Percentiles rank a stretch among this genome's conserved stretches.
Conservation (phyloP, 2,329 filamentous ascomycete species). For the Aspergillus eucalypticola region DNA sequence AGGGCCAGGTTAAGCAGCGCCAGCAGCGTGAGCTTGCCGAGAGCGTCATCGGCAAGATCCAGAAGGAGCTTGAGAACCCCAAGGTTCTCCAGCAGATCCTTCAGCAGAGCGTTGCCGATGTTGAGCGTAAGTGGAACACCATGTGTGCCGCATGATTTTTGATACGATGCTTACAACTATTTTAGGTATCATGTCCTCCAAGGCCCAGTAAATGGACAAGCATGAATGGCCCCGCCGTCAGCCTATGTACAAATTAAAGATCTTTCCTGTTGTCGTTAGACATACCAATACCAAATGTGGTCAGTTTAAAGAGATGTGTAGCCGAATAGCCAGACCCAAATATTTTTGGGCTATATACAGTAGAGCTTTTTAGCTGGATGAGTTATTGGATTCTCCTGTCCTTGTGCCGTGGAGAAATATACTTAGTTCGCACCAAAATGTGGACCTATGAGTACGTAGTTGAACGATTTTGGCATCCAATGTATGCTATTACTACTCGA, state of each 20-base stretch:
- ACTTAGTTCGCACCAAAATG: no score
- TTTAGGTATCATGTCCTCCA: constrained; percentile 42
- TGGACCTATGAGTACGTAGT: no score
- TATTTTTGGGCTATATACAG: no score
- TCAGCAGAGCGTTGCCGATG: constrained; percentile 90
- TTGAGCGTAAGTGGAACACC: constrained; percentile 73
- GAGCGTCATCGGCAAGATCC: constrained; percentile 92
- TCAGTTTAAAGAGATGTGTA: constrained; percentile 9
- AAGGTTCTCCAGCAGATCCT: constrained; percentile 97
- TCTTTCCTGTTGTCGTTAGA: constrained; percentile 40
- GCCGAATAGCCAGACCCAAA: background rate
- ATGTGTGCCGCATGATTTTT: background rate
- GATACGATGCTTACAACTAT: background rate
- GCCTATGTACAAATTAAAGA: constrained; percentile 45
- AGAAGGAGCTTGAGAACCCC: constrained; percentile 98
- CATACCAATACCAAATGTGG: constrained; percentile 39
- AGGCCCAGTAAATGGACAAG: constrained; percentile 40
- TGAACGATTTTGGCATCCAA: background rate
- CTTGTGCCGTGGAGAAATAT: no score
- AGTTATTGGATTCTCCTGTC: no score
- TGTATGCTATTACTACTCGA: no score
- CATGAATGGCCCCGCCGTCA: constrained; percentile 33
- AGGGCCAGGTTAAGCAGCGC: constrained; percentile 97
- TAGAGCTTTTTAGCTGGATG: no score
- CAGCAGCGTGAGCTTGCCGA: constrained; percentile 96